phyloP scores from a whole-genome alignment of 2,329 filamentous ascomycete species.

The Fonsecaea monophora region DNA sequence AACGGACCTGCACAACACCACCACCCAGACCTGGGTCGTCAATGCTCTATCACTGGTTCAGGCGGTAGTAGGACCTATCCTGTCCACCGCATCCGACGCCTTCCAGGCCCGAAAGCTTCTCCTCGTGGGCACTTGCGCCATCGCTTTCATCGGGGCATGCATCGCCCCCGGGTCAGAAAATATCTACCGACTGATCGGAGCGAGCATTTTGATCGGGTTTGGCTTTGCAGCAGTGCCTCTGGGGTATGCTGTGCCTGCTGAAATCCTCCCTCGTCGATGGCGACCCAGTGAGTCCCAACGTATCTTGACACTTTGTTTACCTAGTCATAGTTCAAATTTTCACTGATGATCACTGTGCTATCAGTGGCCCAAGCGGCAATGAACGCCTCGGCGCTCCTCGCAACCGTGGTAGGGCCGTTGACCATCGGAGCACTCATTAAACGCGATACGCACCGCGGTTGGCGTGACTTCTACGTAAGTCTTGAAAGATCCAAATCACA shows the following conservation, averaged over 20 bases:
- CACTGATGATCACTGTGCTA: background rate
- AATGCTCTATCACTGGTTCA: constrained; percentile 19
- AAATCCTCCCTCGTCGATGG: constrained; percentile 30
- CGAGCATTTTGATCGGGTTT: constrained; percentile 21
- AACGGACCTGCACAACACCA: constrained; percentile 7
- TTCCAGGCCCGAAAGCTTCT: constrained; percentile 27
- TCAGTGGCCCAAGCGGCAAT: constrained; percentile 26
- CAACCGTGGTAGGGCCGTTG: constrained; percentile 15
- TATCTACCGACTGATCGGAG: constrained; percentile 28
- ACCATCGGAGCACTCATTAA: constrained; percentile 26
- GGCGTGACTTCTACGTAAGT: constrained; percentile 22
- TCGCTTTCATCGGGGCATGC: constrained; percentile 27
- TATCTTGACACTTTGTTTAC: background rate
- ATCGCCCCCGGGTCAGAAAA: constrained; percentile 25
- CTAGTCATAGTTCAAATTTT: background rate
- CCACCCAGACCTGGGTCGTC: constrained; percentile 21
- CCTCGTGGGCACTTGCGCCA: constrained; percentile 15
- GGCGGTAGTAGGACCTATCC: constrained; percentile 21
- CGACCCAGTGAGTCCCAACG: constrained; percentile 24
- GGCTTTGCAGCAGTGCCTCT: constrained; percentile 20
- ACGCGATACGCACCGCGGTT: constrained; percentile 18
- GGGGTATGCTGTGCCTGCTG: constrained; percentile 22
- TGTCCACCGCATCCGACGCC: constrained; percentile 24
- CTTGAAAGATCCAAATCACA: background rate
- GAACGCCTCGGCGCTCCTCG: constrained; percentile 18